Percentiles rank a stretch among this genome's conserved stretches.
These are phyloP conservation scores for Escallonia herrerae DNA, from an alignment of 129 eudicot species.

Conservation along the genomic window DNA sequence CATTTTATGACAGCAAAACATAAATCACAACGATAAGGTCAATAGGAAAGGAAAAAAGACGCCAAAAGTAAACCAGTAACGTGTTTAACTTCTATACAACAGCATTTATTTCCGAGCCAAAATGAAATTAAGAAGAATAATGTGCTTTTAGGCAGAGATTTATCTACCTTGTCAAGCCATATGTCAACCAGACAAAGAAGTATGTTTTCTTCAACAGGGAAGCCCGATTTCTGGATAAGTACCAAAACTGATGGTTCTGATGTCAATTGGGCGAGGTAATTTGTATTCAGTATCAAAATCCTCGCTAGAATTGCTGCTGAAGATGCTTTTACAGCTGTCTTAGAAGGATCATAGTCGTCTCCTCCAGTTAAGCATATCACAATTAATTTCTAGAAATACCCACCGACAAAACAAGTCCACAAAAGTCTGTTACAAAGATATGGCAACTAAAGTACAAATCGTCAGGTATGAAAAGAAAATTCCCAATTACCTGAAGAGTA, in stretches of 20 bases:
- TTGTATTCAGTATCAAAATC: conserved; percentile 76
- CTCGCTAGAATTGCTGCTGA: conserved; percentile 85
- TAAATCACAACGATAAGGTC: too few species aligned
- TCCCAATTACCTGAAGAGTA: conserved; percentile 63
- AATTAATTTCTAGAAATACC: conserved; percentile 65
- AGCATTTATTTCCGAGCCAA: too few species aligned
- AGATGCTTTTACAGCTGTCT: conserved; percentile 79
- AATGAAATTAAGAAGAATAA: too few species aligned
- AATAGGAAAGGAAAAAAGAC: too few species aligned
- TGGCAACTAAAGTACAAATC: background rate
- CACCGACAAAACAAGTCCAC: conserved; percentile 6
- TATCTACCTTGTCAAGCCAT: conserved; percentile 91
- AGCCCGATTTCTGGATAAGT: conserved; percentile 75
- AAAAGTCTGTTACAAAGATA: background rate
- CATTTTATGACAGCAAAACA: too few species aligned
- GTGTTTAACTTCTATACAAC: too few species aligned
- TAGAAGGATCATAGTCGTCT: conserved; percentile 73
- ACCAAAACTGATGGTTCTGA: conserved; percentile 61
- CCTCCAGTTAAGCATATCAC: conserved; percentile 75
- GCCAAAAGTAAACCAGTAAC: too few species aligned
- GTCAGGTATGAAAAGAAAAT: background rate
- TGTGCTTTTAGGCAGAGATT: too few species aligned
- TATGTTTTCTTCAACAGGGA: conserved; percentile 66
- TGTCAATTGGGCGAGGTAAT: conserved; percentile 79
- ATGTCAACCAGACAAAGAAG: conserved; percentile 92